Evolutionary conservation across 139 green algal genomes (phyloP), one percentile per base, ranked within the genome.

Genomic region (Haematococcus lacustris): DNA sequence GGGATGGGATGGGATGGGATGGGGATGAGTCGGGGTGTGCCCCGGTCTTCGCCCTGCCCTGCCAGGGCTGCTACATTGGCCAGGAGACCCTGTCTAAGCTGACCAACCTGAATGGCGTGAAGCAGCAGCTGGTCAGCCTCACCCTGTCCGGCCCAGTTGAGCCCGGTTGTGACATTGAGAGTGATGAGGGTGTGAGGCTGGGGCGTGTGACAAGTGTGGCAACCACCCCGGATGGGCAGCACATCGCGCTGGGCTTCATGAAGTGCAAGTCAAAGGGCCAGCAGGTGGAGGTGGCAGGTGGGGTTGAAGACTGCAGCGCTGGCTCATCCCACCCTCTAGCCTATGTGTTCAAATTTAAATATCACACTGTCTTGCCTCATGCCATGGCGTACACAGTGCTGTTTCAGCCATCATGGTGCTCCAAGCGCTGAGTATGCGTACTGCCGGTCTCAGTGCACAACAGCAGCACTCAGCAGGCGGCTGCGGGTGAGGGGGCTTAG

Each of bases 11-110:
- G 43, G 9, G 17, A 53, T 53, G 43, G 43, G 17, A 53, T 28
- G 9, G 43, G 17, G 43, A 53, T 17, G 43, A 9, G 43, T 53
- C 17, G 9, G 43, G 43, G 9, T 21, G 23, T 64, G 23, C 33
- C 23, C 21, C 33, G 53, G 23, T 64, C 23, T 26, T 65, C 63
- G 6, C 51, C n/a, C 38, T 53, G 37, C 23, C 5, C 40, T 32
- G 60, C 7, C 59, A 76, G 74, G 76, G 81, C 37, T 85, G 77
- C 73, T 85, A 82, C 80, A 82, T 85, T 21, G 76, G 77, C 1
- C 87, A 93, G 65, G 90, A 94, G 71, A 91, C 88, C 13, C 66
- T 94, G 3, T 60, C 87, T 47, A 93, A 92, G 79, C 76, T 91
- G 35, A 64, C 76, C 39, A 84, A 85, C 63, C 72, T 74, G 5